Evolutionary conservation across 225 moss, liverwort and hornwort genomes (phyloP), one percentile per base, ranked within the genome.

Genomic region (Polytrichum commune): DNA sequence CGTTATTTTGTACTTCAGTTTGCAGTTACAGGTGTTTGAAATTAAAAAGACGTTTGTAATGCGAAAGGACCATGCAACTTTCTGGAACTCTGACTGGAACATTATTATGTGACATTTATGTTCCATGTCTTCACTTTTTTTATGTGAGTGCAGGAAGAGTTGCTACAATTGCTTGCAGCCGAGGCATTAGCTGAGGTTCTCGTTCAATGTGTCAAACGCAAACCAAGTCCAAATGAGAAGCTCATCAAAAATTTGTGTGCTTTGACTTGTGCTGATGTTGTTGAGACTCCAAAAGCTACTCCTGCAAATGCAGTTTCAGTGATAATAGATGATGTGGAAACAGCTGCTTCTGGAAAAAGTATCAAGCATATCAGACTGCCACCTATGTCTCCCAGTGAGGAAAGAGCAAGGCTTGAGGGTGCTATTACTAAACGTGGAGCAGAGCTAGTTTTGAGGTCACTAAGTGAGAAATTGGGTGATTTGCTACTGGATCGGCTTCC

Each of bases 191-290:
- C 84, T 46, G 95, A 95, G 82, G 92, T 95, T 55, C 92, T 95
- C 60, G 82, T 83, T 66, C 95, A 95, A 75, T 95, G 95, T 79
- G 92, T 90, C 53, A 88, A 88, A 62, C 90, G 92, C 64, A 95
- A 90, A 79, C 95, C 90, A 55, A 88, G 90, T 69, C 90, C 95
- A 53, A 95, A 90, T 70, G 95, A 95, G 74, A 95, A 92, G 75
- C 77, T 95, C 62, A 90, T 95, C 18, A 95, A 95, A 75, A 95
- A 95, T 72, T 64, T 95, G 20, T 80, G 90, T 72, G 77, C 81
- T 67, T 80, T 90, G 72, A 90, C 90, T 23, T 92, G 90, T 84
- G 85, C 89, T 78, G 95, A 95, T 80, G 82, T 87, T 53, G 77
- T 89, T 23, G 95, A 95, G 85, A 95, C 92, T 64, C 95, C 95